Evolutionary conservation across 176 grass and related monocot genomes (phyloP), one percentile per base, ranked within the genome.

Genomic region (Eragrostis curvula): DNA sequence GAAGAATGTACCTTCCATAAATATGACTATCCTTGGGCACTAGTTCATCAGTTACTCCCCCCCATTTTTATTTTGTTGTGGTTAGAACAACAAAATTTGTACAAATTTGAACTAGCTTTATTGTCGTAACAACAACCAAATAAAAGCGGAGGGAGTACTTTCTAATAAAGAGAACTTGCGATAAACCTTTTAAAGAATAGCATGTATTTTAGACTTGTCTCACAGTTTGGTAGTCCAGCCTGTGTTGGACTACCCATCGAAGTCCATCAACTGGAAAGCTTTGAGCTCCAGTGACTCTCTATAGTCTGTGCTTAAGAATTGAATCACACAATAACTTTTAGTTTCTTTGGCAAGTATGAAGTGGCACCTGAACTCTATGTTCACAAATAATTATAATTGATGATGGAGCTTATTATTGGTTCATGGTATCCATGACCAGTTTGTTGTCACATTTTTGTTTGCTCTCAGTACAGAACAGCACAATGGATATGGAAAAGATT

Each of bases 271-370:
- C 11, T 29, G 14, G 48, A 6, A 51, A 68, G 14, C 29, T 58
- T 64, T 68, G 12, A 14, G 21, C 13, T 7, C 16, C 27, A 16
- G 52, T 21, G 60, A 59, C 52, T 50, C 11, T 61, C 62, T 13
- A 11, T 59, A 27, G 14, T 74, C 18, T 57, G 46, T 43, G 75
- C 28, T 76, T 50, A 21, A 73, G 43, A 81, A 28, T 21, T 66
- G 20, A 50, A 10, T 50, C 66, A 27, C 15, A n/a, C 30, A 30
- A 15, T 50, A 3, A 52, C 42, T 68, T 44, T 23, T 12, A 42
- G n/a, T 66, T 70, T 42, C 29, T 46, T 82, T 24, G 53, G 48
- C 51, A 62, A 76, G 6, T 30, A 70, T 69, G 85, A 70, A 32
- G 8, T 75, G 12, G 17, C 69, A 77, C 70, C 24, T 18, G 23